A percentile compares a stretch with the other conserved stretches of the same genome.
These are phyloP conservation scores for Brassica incana DNA, from an alignment of 345 rosid species.

Conservation along the genomic window DNA sequence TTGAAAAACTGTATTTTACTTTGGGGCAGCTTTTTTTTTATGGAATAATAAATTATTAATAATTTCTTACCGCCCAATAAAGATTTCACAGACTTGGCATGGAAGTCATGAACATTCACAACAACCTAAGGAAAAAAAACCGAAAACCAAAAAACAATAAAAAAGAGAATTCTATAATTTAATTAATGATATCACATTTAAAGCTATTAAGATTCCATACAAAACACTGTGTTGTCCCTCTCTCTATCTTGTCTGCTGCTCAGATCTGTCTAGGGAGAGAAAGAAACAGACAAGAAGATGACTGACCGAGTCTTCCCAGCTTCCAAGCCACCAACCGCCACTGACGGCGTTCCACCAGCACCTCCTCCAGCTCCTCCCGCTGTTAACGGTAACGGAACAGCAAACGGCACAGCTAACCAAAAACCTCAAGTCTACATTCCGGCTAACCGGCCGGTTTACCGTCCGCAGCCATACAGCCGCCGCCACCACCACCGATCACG, in stretches of 20 bases:
- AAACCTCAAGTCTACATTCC: slow-evolving; percentile 64
- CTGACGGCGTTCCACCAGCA: slow-evolving; percentile 30
- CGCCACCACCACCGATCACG: slow-evolving; percentile 56
- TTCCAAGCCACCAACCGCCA: slow-evolving; percentile 50
- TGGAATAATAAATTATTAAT: neutral
- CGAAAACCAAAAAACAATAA: slow-evolving; percentile 12
- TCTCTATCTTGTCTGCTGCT: slow-evolving; percentile 19
- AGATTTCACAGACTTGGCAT: slow-evolving; percentile 31
- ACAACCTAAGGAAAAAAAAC: slow-evolving; percentile 11
- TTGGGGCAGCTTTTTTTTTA: neutral
- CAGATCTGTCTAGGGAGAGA: slow-evolving; percentile 38
- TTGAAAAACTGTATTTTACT: neutral
- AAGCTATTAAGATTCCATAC: slow-evolving; percentile 34
- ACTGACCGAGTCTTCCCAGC: slow-evolving; percentile 76
- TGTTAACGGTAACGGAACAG: slow-evolving; percentile 28
- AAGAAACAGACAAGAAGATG: slow-evolving; percentile 33
- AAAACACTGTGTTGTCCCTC: slow-evolving; percentile 28
- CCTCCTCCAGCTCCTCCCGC: slow-evolving; percentile 35
- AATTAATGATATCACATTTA: neutral
- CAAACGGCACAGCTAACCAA: slow-evolving; percentile 27
- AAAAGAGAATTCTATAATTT: neutral
- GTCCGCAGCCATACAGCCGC: slow-evolving; percentile 60
- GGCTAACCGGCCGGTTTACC: slow-evolving; percentile 56
- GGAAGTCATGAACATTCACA: slow-evolving; percentile 31
- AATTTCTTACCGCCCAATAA: slow-evolving; percentile 8